These are phyloP conservation scores for Macrolepiota fuliginosa DNA, from an alignment of 768 basidiomycete species.

Conservation along the genomic window DNA sequence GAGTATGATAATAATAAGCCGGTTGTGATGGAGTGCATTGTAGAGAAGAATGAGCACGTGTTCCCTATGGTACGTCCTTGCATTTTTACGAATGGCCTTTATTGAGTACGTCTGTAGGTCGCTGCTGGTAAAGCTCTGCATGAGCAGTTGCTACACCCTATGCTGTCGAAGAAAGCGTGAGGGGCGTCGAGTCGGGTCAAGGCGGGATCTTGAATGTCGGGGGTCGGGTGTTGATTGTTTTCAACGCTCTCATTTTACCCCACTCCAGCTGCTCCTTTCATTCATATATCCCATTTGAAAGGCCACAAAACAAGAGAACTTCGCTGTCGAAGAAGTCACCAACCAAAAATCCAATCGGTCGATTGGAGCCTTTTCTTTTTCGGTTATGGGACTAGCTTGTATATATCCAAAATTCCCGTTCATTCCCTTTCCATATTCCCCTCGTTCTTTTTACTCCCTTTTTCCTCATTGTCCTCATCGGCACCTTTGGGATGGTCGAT, in stretches of 20 bases:
- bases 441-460: too few species aligned
- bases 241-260: neutral
- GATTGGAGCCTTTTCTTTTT: too few species aligned
- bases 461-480: too few species aligned
- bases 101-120: constrained; percentile 42
- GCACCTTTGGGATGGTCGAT: too few species aligned
- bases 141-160: constrained; percentile 38
- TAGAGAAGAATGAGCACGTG: constrained; percentile 83
- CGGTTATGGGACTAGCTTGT: too few species aligned
- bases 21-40: constrained; percentile 86
- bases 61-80: constrained; percentile 73
- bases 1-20: constrained; percentile 89
- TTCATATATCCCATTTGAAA: neutral
- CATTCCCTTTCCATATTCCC: too few species aligned
- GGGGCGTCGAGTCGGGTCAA: neutral
- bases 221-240: neutral
- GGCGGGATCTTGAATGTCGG: neutral
- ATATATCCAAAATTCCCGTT: too few species aligned
- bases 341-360: too few species aligned
- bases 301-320: too few species aligned
- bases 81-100: neutral
- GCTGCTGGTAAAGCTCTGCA: constrained; percentile 94
- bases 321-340: too few species aligned
- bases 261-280: neutral
- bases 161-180: neutral